Percentiles rank a stretch among this genome's conserved stretches.
Evolutionary conservation across 257 asterid species (phyloP).

Genomic region (Datura wrightii): DNA sequence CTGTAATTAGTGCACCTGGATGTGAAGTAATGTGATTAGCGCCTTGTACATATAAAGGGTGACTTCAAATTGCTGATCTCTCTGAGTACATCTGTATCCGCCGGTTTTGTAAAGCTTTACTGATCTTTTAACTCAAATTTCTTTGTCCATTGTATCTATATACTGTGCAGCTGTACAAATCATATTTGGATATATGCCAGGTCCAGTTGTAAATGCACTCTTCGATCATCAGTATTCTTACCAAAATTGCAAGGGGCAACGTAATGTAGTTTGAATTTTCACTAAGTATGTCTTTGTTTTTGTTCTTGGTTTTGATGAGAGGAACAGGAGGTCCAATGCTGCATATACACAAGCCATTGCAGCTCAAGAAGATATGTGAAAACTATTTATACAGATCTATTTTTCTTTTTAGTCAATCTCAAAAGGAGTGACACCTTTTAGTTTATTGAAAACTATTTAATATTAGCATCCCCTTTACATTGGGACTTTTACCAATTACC

Average conservation of each 20-base stretch:
- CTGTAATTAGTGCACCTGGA: not conserved
- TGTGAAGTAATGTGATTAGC: not conserved
- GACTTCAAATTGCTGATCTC: slow-evolving; percentile 23
- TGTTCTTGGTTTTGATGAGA: not conserved
- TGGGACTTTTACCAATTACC: not conserved
- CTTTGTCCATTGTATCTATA: slow-evolving; percentile 20
- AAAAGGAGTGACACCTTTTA: not conserved
- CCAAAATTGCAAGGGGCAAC: not conserved
- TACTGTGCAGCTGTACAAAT: slow-evolving; percentile 23
- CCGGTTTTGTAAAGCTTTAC: slow-evolving; percentile 17
- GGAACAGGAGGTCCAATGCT: not conserved
- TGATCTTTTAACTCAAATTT: slow-evolving; percentile 11
- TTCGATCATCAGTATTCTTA: not conserved
- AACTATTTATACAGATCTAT: too few relatives aligned
- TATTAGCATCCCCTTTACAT: not conserved
- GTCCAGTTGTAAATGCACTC: slow-evolving; percentile 11
- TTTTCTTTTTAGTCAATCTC: not conserved
- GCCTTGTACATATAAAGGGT: slow-evolving; percentile 4
- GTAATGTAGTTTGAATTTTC: not conserved
- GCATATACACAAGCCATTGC: not conserved
- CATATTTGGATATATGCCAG: slow-evolving; percentile 10
- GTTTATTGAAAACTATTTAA: not conserved
- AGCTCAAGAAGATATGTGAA: not conserved
- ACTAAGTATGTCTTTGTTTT: not conserved
- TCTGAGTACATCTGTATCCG: not conserved